Evolutionary conservation across 768 basidiomycete genomes (phyloP).

Genomic region (Tephrocybe sp.): DNA sequence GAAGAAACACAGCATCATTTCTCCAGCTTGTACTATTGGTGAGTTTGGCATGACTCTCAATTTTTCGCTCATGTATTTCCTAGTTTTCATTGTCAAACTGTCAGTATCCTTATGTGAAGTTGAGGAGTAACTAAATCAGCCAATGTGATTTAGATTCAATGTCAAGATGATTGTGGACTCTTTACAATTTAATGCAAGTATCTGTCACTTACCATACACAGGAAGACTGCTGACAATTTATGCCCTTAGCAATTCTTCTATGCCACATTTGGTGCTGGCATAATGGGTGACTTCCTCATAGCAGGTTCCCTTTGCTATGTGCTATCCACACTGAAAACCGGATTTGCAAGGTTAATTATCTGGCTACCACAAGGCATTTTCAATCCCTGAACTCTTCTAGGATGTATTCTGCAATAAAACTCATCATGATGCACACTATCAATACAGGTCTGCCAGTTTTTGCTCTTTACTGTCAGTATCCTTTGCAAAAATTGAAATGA

Average conservation of each 20-base stretch:
- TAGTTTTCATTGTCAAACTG: too few species aligned
- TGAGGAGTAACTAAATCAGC: too few species aligned
- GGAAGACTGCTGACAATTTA: neutral
- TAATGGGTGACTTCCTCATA: conserved; percentile 31
- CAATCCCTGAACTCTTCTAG: conserved; percentile 15
- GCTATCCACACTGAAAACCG: conserved; percentile 24
- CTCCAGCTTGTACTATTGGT: too few species aligned
- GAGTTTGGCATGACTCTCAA: too few species aligned
- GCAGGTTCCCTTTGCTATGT: conserved; percentile 28
- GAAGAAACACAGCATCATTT: too few species aligned
- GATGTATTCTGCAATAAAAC: conserved; percentile 29
- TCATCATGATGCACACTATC: conserved; percentile 31
- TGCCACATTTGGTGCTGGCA: conserved; percentile 17
- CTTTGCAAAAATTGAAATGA: too few species aligned
- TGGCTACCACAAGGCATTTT: neutral
- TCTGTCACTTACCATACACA: neutral
- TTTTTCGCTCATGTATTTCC: too few species aligned
- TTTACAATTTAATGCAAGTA: neutral
- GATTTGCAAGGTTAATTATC: conserved; percentile 6
- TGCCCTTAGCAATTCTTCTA: conserved; percentile 11
- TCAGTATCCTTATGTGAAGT: too few species aligned
- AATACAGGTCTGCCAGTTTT: conserved; percentile 28
- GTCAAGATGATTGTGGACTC: neutral
- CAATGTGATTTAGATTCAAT: too few species aligned
- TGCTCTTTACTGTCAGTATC: too few species aligned